phyloP scores from a whole-genome alignment of 768 basidiomycete genomes.

The Dendrothele bispora region DNA sequence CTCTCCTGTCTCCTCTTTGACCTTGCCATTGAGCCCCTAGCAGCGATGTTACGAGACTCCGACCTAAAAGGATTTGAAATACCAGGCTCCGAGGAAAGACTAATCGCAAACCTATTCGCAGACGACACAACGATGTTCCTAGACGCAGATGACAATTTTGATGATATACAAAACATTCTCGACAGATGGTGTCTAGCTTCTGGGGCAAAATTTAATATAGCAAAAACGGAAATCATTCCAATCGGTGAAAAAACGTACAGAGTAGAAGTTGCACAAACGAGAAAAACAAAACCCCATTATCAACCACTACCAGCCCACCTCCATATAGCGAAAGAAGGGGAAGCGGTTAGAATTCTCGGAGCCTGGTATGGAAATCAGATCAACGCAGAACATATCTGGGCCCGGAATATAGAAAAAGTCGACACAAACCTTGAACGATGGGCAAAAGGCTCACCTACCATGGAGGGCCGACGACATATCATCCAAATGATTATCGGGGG shows the following conservation, averaged over 20 bases:
- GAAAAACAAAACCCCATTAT: neutral
- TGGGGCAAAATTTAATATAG: constrained; percentile 15
- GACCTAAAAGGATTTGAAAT: constrained; percentile 17
- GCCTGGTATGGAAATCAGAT: constrained; percentile 5
- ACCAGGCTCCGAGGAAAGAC: constrained; percentile 2
- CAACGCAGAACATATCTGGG: constrained; percentile 2
- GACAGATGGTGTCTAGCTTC: constrained; percentile 14
- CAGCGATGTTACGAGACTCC: constrained; percentile 13
- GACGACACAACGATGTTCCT: constrained; percentile 26
- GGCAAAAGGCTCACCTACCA: constrained; percentile 2
- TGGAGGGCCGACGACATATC: neutral
- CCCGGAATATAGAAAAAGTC: constrained; percentile 1
- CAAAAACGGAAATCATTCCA: constrained; percentile 21
- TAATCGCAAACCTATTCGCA: constrained; percentile 22
- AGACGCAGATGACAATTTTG: constrained; percentile 1
- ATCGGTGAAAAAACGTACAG: constrained; percentile 15
- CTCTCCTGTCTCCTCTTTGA: constrained; percentile 32
- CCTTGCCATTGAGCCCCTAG: constrained; percentile 30
- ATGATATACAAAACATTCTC: constrained; percentile 1
- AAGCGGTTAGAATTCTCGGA: constrained; percentile 6
- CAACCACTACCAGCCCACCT: neutral
- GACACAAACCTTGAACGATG: neutral
- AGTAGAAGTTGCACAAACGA: neutral
- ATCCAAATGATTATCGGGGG: constrained; percentile 5
- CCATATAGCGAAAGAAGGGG: neutral